Evolutionary conservation across 192 early-diverging fungal species (phyloP), one percentile per base, ranked within the genome.

Genomic region (Dissophora ornata): DNA sequence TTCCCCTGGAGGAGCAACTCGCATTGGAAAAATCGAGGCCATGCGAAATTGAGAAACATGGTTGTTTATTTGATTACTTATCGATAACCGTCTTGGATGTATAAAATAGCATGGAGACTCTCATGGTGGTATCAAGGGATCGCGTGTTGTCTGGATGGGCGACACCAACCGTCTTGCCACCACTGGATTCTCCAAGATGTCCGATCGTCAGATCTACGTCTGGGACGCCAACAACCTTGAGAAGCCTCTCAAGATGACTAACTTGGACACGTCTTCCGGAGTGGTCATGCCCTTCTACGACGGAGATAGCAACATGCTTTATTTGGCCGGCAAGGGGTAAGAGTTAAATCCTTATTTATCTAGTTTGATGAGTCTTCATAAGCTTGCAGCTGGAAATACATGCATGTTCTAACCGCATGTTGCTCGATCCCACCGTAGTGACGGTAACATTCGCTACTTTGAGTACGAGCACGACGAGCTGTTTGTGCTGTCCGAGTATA

Each of bases 371-470:
- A n/a, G n/a, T n/a, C n/a, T n/a, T n/a, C n/a, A n/a, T n/a, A n/a
- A n/a, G n/a, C n/a, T n/a, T n/a, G n/a, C n/a, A n/a, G n/a, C n/a
- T 38, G 36, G 7, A 9, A 38, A 38, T 38, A 6, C 13, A 9
- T 38, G 13, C 6, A 38, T 38, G 6, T 38, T 38, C 36, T 38
- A 9, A 13, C 36, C 36, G 13, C 13, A 6, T 6, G 7, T 51
- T 28, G 13, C 16, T 42, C 28, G 33, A 19, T 44, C 1, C 51
- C n/a, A n/a, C n/a, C n/a, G n/a, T n/a, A 94, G 97, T 67, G 97
- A 99, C 83, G 97, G 96, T 40, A 99, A 96, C 82, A 98, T 99
- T 79, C 92, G 97, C 29, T 98, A 98, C 86, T 99, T 93, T 79
- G 98, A 99, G 85, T 97, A 92, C 77, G 93, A 92, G 57, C 94